Evolutionary conservation across 768 basidiomycete species (phyloP).

Genomic region (Hortiboletus campestris): DNA sequence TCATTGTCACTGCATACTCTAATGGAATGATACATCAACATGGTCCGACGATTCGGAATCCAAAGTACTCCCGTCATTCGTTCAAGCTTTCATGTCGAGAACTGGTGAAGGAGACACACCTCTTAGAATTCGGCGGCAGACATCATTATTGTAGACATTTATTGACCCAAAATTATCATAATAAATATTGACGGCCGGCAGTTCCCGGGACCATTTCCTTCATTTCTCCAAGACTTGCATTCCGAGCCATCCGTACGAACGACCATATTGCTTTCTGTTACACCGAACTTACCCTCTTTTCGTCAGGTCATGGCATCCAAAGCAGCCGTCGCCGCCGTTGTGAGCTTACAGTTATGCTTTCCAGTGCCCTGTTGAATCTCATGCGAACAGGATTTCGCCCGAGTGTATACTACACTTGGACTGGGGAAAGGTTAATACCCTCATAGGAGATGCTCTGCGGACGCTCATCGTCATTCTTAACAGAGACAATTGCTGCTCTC

Average conservation of each 20-base stretch:
- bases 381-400: constrained; percentile 68
- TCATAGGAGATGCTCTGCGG: background rate
- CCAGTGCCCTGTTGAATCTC: background rate
- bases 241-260: constrained; percentile 18
- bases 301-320: constrained; percentile 62
- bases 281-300: background rate
- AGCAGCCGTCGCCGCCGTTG: constrained; percentile 67
- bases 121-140: background rate
- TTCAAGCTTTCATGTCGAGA: background rate
- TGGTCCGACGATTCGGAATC: too few relatives aligned
- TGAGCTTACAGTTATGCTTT: constrained; percentile 30
- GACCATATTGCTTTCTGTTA: constrained; percentile 1
- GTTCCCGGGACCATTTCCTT: constrained; percentile 27
- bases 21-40: too few relatives aligned
- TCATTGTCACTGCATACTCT: too few relatives aligned
- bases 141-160: background rate
- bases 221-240: constrained; percentile 12
- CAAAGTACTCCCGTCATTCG: background rate
- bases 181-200: constrained; percentile 20
- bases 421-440: constrained; percentile 72
- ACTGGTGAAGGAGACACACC: background rate
- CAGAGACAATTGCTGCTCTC: constrained; percentile 87
- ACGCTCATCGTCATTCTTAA: constrained; percentile 2
- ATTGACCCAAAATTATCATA: constrained; percentile 2
- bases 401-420: constrained; percentile 77